Base-by-base conservation (phyloP, 495 filamentous ascomycete species). In the Tuber indicum region DNA sequence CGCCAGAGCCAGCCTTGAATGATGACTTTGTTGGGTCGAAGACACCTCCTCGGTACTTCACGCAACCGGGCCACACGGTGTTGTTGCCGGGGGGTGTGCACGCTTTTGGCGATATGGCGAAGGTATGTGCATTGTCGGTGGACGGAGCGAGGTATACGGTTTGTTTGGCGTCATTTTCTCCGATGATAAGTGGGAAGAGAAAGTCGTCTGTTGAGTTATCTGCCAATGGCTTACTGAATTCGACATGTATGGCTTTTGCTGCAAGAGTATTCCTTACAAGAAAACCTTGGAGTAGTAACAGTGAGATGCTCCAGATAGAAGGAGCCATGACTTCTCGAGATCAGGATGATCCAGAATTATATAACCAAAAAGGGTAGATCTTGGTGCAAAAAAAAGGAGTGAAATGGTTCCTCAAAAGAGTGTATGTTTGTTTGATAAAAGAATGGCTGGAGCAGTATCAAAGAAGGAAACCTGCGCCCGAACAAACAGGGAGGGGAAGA, bases 191-290 rank as follows among this genome's bases (percentile, higher is more conserved):
- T 9, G 81, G 81, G 39, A 82, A 44, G 19, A 79, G 76, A 43
- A 76, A 82, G 26, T 76, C 66, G 43, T 82, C 81, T 39, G 76
- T 82, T 62, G 81, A 82, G 76, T 77, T 76, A n/a, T 49, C 46
- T 9, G 74, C 74, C 42, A 66, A 45, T 41, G 76, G 26, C 17
- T 73, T 75, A 9, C 74, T 46, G 36, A 82, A 79, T 49, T 46
- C 44, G 19, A 82, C 75, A 32, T 75, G 78, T 75, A 82, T 72
- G 8, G 76, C 69, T 23, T 62, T 49, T n/a, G 58, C 74, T 2
- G 71, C 58, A 66, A 66, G 58, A 36, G 26, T 7, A 26, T 6
- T 66, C 58, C 32, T 66, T 16, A 66, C 26, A 36, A 66, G 58
- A 14, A 36, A 66, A 36, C 58, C 26, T 8, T 66, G 58, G 58